A percentile compares a stretch with the other conserved stretches of the same genome.
These are phyloP conservation scores for Tetracentron sinense DNA, from an alignment of 164 flowering plant genomes.

Conservation along the genomic window DNA sequence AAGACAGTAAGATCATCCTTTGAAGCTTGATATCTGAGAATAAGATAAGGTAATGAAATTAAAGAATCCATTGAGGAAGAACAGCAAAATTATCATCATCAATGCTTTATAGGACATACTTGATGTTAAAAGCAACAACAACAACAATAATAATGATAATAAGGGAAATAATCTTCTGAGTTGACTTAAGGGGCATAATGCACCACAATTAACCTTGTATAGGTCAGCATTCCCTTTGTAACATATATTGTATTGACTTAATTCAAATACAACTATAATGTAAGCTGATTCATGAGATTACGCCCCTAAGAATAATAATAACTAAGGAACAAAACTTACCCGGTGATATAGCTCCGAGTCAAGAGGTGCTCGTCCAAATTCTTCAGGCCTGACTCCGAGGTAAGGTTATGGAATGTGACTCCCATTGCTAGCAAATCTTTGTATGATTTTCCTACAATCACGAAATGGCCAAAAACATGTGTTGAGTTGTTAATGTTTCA, in stretches of 20 bases:
- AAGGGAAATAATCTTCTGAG: too few relatives aligned
- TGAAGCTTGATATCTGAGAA: slow-evolving; percentile 75
- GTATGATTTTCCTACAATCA: background rate
- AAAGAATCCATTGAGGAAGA: background rate
- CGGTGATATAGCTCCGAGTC: slow-evolving; percentile 68
- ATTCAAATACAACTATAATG: background rate
- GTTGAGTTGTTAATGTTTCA: background rate
- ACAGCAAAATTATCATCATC: background rate
- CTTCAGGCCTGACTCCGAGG: slow-evolving; percentile 54
- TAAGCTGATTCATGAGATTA: background rate
- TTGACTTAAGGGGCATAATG: too few relatives aligned
- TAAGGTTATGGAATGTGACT: slow-evolving; percentile 41
- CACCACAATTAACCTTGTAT: too few relatives aligned
- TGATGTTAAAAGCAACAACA: background rate
- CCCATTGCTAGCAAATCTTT: slow-evolving; percentile 46
- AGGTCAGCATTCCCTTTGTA: too few relatives aligned
- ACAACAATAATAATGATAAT: background rate
- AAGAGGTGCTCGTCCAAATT: slow-evolving; percentile 74
- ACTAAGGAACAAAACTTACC: slow-evolving; percentile 32
- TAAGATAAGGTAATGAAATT: background rate
- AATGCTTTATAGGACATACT: background rate
- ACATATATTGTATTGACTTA: too few relatives aligned
- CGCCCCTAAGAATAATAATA: background rate
- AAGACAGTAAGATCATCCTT: slow-evolving; percentile 79
- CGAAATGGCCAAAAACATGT: background rate